A percentile compares a stretch with the other conserved stretches of the same genome.
phyloP scores from a whole-genome alignment of 1,139 yeast species.

The Wickerhamiella pararugosa region DNA sequence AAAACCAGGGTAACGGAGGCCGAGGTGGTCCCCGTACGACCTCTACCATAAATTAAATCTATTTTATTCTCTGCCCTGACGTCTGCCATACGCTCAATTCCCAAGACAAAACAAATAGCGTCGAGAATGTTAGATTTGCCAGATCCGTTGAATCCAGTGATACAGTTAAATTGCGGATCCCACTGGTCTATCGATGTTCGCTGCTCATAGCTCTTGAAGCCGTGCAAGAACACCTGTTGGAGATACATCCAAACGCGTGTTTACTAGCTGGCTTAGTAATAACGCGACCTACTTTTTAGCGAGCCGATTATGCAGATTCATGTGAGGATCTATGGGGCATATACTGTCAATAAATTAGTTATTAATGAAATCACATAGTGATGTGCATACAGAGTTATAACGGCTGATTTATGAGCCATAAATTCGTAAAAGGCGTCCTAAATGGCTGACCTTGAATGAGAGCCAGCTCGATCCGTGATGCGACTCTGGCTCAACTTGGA shows the following conservation, averaged over 20 bases:
- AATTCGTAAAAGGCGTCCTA: not conserved
- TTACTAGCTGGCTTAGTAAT: not conserved
- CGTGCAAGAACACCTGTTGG: constrained; percentile 90
- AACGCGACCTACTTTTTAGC: not conserved
- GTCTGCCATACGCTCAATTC: constrained; percentile 85
- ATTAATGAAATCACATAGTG: too few relatives aligned
- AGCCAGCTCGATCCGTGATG: constrained; percentile 1
- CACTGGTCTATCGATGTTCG: constrained; percentile 91
- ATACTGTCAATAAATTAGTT: too few relatives aligned
- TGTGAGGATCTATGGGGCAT: not conserved
- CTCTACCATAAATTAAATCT: constrained; percentile 88
- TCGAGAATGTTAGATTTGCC: constrained; percentile 93
- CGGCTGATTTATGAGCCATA: too few relatives aligned
- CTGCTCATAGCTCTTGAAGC: constrained; percentile 94
- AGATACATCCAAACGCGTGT: constrained; percentile 52
- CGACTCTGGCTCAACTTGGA: not conserved
- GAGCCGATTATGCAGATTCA: not conserved
- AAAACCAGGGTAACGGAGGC: constrained; percentile 95
- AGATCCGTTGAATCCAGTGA: constrained; percentile 94
- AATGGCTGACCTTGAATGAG: constrained; percentile 1
- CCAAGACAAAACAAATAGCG: constrained; percentile 96
- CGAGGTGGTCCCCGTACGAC: constrained; percentile 95
- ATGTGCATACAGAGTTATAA: too few relatives aligned
- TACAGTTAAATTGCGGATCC: constrained; percentile 95
- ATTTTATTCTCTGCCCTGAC: constrained; percentile 89